Conservation (phyloP, 768 basidiomycete species). For the Infundibulicybe gibba region DNA sequence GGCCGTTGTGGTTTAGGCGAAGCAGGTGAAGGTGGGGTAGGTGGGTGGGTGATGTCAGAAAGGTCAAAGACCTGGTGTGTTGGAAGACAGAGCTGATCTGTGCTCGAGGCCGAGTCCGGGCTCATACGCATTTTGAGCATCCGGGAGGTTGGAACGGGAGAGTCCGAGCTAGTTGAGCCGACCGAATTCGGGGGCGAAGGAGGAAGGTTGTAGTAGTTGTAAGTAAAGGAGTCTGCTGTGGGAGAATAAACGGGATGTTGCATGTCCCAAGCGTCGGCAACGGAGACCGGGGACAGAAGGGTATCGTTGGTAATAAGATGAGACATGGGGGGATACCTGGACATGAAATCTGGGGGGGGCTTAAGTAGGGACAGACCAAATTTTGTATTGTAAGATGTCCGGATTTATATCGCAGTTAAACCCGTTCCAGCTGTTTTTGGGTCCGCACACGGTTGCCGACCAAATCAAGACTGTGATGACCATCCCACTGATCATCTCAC, state of each 20-base stretch:
- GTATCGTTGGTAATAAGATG: constrained; percentile 57
- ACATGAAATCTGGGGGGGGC: constrained; percentile 16
- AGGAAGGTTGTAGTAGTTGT: constrained; percentile 46
- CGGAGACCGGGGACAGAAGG: constrained; percentile 48
- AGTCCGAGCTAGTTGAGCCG: constrained; percentile 37
- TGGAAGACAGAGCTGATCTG: constrained; percentile 56
- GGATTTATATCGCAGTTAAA: constrained; percentile 26
- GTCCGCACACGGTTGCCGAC: background rate
- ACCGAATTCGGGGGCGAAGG: constrained; percentile 47
- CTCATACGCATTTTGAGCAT: constrained; percentile 51
- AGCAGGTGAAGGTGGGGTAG: constrained; percentile 29
- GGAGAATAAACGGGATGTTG: constrained; percentile 43
- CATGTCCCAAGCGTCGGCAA: constrained; percentile 16
- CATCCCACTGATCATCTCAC: constrained; percentile 1
- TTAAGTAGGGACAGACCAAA: constrained; percentile 19
- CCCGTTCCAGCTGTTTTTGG: constrained; percentile 9
- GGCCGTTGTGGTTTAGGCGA: constrained; percentile 27
- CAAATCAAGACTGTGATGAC: background rate
- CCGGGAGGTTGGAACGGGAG: constrained; percentile 38
- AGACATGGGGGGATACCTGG: constrained; percentile 41
- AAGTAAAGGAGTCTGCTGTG: constrained; percentile 36
- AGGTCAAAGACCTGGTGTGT: constrained; percentile 76
- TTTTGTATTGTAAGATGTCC: constrained; percentile 20
- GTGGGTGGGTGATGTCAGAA: constrained; percentile 25
- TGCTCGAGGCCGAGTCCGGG: constrained; percentile 38